Conservation (phyloP, 805 yeast species). For the Dipodascus geniculatus region DNA sequence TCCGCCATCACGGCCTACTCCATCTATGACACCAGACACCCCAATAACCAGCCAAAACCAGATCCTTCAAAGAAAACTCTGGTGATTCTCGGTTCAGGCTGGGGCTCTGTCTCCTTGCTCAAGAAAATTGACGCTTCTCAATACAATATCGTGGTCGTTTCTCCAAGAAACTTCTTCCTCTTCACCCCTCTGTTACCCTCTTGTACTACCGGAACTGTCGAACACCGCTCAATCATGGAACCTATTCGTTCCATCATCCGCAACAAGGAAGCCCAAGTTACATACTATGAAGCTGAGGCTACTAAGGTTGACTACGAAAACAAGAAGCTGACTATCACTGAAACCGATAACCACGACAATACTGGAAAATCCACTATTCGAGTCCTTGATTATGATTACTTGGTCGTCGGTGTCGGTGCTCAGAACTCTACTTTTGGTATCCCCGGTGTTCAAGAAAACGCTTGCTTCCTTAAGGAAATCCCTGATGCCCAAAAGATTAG, state of each 20-base stretch:
- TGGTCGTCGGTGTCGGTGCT: conserved; percentile 91
- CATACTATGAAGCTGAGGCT: conserved; percentile 87
- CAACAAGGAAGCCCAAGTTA: conserved; percentile 57
- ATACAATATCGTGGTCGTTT: conserved; percentile 80
- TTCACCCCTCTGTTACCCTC: conserved; percentile 95
- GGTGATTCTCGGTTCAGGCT: conserved; percentile 68
- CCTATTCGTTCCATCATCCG: conserved; percentile 84
- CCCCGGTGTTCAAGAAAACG: conserved; percentile 81
- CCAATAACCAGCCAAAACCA: conserved; percentile 28
- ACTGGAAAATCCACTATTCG: conserved; percentile 31
- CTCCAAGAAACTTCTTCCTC: conserved; percentile 90
- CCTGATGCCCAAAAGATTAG: conserved; percentile 80
- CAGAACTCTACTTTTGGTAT: conserved; percentile 90
- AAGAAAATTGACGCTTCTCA: conserved; percentile 75
- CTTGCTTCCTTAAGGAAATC: conserved; percentile 81
- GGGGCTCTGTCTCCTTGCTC: conserved; percentile 86
- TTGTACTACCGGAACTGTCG: conserved; percentile 89
- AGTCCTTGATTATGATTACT: conserved; percentile 61
- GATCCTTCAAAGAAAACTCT: conserved; percentile 60
- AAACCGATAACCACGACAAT: conserved; percentile 22
- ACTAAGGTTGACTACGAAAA: conserved; percentile 63
- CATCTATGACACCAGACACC: conserved; percentile 26
- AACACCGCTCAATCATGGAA: conserved; percentile 80
- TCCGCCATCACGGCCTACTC: conserved; percentile 51
- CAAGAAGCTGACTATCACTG: conserved; percentile 50